phyloP scores from a whole-genome alignment of 208 protist genomes.

The Wallacemonas collosoma region DNA sequence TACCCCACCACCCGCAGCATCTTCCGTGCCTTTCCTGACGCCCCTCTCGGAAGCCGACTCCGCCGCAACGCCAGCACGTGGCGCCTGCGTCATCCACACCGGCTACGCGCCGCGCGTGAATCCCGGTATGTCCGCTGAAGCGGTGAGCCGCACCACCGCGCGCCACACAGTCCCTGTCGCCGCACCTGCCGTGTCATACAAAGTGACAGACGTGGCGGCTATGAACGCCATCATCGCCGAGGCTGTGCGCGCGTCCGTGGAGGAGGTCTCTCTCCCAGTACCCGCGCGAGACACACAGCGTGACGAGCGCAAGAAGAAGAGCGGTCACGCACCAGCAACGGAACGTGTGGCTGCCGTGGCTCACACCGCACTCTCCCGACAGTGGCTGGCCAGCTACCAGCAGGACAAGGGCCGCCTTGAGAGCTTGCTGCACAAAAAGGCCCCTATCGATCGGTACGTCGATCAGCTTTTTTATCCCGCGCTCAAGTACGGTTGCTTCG shows the following conservation, averaged over 20 bases:
- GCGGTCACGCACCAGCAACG: not conserved
- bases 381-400: not conserved
- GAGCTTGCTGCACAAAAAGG: constrained; percentile 29
- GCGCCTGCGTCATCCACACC: constrained; percentile 1
- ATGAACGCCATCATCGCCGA: constrained; percentile 11
- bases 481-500: constrained; percentile 50
- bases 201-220: constrained; percentile 20
- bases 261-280: not conserved
- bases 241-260: constrained; percentile 10
- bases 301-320: not conserved
- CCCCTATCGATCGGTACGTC: constrained; percentile 46
- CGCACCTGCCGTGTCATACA: not conserved
- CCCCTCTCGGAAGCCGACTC: not conserved
- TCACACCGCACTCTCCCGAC: constrained; percentile 15
- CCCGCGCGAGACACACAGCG: not conserved
- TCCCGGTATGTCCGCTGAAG: too few relatives aligned
- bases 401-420: constrained; percentile 28
- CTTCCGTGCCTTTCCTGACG: constrained; percentile 1
- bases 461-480: constrained; percentile 41
- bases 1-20: not conserved
- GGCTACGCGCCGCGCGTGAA: not conserved
- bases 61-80: not conserved
- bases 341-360: constrained; percentile 1
- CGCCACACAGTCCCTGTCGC: too few relatives aligned
- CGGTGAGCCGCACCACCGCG: too few relatives aligned